Evolutionary conservation across 2,329 filamentous ascomycete species (phyloP).

Genomic region (Pseudogymnoascus sp.): DNA sequence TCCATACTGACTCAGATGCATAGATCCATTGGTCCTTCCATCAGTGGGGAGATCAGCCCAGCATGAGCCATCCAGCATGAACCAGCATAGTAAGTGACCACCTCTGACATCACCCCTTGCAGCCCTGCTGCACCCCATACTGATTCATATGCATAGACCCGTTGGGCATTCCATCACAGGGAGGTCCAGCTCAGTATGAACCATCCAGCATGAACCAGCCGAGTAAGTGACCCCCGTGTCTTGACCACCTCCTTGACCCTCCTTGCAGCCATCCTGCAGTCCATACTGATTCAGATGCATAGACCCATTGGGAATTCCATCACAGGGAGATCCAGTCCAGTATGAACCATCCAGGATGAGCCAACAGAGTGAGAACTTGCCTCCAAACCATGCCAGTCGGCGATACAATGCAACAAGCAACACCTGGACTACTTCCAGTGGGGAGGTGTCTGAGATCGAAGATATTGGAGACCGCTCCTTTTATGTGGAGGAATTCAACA

Average conservation of each 20-base stretch:
- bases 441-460: conserved; percentile 41
- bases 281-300: neutral
- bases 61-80: neutral
- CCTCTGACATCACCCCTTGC: no score
- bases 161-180: neutral
- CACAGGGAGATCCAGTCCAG: neutral
- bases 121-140: neutral
- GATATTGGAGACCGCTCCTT: conserved; percentile 39
- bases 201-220: neutral
- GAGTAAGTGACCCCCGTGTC: neutral
- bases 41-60: neutral
- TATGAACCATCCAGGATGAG: neutral
- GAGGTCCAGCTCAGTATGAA: neutral
- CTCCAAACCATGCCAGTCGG: neutral
- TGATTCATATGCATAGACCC: neutral
- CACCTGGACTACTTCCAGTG: conserved; percentile 51
- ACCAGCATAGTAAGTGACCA: conserved; percentile 11
- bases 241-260: neutral
- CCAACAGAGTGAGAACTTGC: neutral
- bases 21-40: conserved; percentile 7
- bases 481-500: conserved; percentile 52
- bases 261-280: neutral
- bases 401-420: conserved; percentile 36
- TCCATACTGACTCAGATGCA: neutral
- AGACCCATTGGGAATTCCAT: conserved; percentile 1